Evolutionary conservation across 192 early-diverging fungal genomes (phyloP), one percentile per base, ranked within the genome.

Genomic region (Linnemannia exigua): DNA sequence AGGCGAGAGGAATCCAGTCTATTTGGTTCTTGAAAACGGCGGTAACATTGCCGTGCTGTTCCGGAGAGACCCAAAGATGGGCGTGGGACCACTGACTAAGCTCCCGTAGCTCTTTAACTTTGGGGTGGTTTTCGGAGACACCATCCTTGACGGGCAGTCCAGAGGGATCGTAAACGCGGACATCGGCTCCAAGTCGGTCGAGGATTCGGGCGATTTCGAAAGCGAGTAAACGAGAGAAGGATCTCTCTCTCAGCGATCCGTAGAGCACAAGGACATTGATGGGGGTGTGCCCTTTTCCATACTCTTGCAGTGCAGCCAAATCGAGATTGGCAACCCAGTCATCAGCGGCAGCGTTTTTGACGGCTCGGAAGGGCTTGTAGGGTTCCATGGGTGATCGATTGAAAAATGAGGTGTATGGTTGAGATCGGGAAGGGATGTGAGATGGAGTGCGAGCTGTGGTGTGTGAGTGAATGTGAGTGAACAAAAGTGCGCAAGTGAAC

Each of bases 1-100:
- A n/a, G 1, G 87, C 16, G 20, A 90, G 72, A 8, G 90, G 90
- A 37, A 90, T 90, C 89, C 89, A 90, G 46, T 90, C 90, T 31
- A 91, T 91, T 71, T 89, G 88, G 47, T 89, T 90, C 68, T 92
- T 92, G 74, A 92, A 91, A 3, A 91, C 89, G 16, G 76, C 91
- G 25, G 91, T 92, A 44, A 92, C 69, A 1, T 90, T 50, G 7
- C 91, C 91, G 47, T 92, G 91, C 52, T 92, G 91, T 69, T 92
- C 91, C 31, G 91, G 91, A 11, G 88, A 87, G 5, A 87, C 85
- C 91, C 91, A 92, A 19, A 92, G 72, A 73, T 92, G 91, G 19
- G 88, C 91, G 28, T 92, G 79, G 8, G 89, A 90, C 91, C 91
- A 92, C 54, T 74, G 41, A 37, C 90, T 91, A 20, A 92, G 77